Base-by-base conservation (phyloP, 2,329 filamentous ascomycete species). In the Hypoxylon sp. region DNA sequence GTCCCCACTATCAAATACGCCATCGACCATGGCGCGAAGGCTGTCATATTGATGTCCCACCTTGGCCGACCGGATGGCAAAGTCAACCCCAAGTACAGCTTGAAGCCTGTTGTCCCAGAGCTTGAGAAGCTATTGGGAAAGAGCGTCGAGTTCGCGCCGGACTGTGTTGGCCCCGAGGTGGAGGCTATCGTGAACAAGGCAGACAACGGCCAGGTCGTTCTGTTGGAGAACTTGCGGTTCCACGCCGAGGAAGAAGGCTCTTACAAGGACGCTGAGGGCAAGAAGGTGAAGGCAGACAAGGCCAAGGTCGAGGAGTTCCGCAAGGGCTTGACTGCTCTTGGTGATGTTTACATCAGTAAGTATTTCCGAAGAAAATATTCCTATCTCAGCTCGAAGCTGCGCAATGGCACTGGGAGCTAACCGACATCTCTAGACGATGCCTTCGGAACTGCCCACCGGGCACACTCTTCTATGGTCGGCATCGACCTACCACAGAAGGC, bases 381-480 rank as follows among this genome's bases (percentile, higher is more conserved):
- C 14, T 70, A 19, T 3, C 32, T 12, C 37, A 39, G 27, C 19
- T 11, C 19, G 43, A 21, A 14, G 30, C 23, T 1, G 5, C 30
- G 25, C 23, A 27, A 2, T 39, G 14, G n/a, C 21, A n/a, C 8
- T 30, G 50, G 66, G 61, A 41, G 25, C 71, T 77, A 63, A 69
- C 73, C 60, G 5, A 9, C 29, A 27, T 27, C 16, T 16, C 0
- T 72, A 96, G 93, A 99, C 83, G 96, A 99, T 77, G 96, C 96
- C 69, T 99, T 99, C 80, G 96, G 96, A 81, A 99, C 96, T 68
- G 96, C 96, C 67, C 96, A 99, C 87, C 93, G 96, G 80, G 96
- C 93, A 51, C 96, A 99, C 89, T 97, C 94, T 81, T 98, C 95
- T 81, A 99, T 99, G 96, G 96, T 99, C 76, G 96, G 96, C 77